phyloP scores from a whole-genome alignment of 768 basidiomycete species.

The Porpolomopsis calyptriformis region DNA sequence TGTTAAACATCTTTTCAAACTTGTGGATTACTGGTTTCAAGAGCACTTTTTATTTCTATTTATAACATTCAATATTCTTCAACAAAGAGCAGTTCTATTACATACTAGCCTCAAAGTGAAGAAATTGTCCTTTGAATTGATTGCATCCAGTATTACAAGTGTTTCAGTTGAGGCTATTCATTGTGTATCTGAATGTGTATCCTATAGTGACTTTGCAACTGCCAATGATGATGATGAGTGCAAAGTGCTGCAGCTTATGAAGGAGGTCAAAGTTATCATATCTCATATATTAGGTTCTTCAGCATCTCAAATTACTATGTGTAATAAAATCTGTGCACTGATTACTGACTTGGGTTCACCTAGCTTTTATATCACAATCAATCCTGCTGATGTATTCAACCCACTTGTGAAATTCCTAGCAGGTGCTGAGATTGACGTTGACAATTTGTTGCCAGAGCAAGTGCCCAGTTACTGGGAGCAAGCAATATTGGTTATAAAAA shows the following conservation, averaged over 20 bases:
- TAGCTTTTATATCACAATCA: constrained; percentile 34
- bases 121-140: constrained; percentile 13
- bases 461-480: constrained; percentile 24
- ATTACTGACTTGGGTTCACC: constrained; percentile 27
- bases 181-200: constrained; percentile 14
- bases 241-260: constrained; percentile 15
- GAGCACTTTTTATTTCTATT: constrained; percentile 33
- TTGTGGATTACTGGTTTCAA: constrained; percentile 25
- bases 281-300: constrained; percentile 22
- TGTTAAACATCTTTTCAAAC: constrained; percentile 21
- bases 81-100: constrained; percentile 21
- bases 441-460: constrained; percentile 18
- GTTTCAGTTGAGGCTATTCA: constrained; percentile 18
- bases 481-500: constrained; percentile 24
- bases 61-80: constrained; percentile 31
- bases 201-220: constrained; percentile 12
- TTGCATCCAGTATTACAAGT: constrained; percentile 17
- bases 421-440: constrained; percentile 27
- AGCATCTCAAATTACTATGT: constrained; percentile 16
- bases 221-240: constrained; percentile 19
- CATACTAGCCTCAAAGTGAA: constrained; percentile 24
- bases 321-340: constrained; percentile 29
- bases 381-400: constrained; percentile 34
- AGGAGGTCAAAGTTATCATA: constrained; percentile 14
- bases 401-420: constrained; percentile 30